Percentiles rank a stretch among this genome's conserved stretches.
Evolutionary conservation across 768 basidiomycete genomes (phyloP).

Genomic region (Hirschioporus abietinus): DNA sequence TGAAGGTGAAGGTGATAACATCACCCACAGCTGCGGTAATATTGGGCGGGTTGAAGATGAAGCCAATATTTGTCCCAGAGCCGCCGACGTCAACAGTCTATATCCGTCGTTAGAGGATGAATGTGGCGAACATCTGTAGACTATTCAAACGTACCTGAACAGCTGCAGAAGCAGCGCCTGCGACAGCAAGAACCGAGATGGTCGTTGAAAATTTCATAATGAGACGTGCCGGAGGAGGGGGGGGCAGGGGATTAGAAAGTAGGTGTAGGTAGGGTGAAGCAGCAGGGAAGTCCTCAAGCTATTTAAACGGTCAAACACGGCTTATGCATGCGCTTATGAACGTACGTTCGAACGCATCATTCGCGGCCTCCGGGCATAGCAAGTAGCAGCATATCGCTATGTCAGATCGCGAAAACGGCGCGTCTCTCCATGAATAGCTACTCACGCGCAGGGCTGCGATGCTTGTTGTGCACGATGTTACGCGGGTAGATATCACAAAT

Average conservation of each 20-base stretch:
- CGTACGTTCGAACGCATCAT: background rate
- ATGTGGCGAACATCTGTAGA: background rate
- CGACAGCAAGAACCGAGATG: background rate
- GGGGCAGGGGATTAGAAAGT: background rate
- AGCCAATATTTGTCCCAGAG: constrained; percentile 14
- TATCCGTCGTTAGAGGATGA: background rate
- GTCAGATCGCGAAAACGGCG: background rate
- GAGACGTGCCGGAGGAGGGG: background rate
- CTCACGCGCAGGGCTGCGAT: background rate
- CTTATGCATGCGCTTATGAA: background rate
- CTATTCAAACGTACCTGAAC: background rate
- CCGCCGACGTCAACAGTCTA: background rate
- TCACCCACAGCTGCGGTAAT: constrained; percentile 40
- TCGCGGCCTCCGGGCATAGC: background rate
- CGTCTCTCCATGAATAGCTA: background rate
- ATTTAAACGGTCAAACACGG: background rate
- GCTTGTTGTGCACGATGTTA: background rate
- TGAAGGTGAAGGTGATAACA: constrained; percentile 45
- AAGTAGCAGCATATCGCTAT: background rate
- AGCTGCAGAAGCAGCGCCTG: background rate
- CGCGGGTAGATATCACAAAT: background rate
- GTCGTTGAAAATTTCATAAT: background rate
- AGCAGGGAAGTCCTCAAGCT: background rate
- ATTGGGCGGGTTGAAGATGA: constrained; percentile 41
- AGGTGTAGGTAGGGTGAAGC: background rate